phyloP scores from a whole-genome alignment of 139 green algal species.

The Micractinium sp. region DNA sequence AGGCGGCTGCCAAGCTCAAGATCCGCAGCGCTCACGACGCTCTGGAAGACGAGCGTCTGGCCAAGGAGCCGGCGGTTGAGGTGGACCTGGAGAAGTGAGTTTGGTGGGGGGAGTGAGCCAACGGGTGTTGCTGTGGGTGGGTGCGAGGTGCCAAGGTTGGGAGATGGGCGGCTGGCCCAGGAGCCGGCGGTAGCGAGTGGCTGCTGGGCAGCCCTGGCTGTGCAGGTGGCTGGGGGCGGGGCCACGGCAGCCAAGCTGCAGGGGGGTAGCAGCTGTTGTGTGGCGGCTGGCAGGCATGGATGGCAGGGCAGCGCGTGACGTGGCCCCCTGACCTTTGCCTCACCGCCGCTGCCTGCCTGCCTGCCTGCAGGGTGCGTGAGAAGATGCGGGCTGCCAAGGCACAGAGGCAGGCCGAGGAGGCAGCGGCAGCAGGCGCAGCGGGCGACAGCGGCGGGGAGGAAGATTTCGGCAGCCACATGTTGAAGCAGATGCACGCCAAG shows the following conservation, averaged over 20 bases:
- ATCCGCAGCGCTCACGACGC: slow-evolving; percentile 79
- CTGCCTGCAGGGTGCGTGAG: slow-evolving; percentile 40
- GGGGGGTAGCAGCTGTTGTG: too few species aligned
- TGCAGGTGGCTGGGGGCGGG: too few species aligned
- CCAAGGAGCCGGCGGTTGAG: slow-evolving; percentile 47
- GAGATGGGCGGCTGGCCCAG: slow-evolving; percentile 50
- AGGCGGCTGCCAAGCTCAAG: slow-evolving; percentile 46
- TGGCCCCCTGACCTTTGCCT: too few species aligned
- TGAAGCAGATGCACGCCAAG: slow-evolving; percentile 30
- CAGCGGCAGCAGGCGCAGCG: not conserved
- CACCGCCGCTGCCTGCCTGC: not conserved
- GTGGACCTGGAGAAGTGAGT: slow-evolving; percentile 37
- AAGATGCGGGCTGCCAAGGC: slow-evolving; percentile 44
- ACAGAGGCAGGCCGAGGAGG: slow-evolving; percentile 30
- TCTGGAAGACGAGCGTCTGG: slow-evolving; percentile 57
- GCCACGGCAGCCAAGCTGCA: too few species aligned
- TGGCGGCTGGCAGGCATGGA: too few species aligned
- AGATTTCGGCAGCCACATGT: slow-evolving; percentile 56
- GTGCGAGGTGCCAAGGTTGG: slow-evolving; percentile 31
- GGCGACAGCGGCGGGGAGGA: not conserved
- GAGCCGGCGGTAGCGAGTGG: slow-evolving; percentile 4
- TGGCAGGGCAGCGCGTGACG: too few species aligned
- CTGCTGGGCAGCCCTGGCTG: too few species aligned
- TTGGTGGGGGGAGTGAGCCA: too few species aligned
- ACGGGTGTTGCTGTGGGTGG: not conserved